Base-by-base conservation (phyloP, 805 yeast species). In the Nakazawaea anatomiae region DNA sequence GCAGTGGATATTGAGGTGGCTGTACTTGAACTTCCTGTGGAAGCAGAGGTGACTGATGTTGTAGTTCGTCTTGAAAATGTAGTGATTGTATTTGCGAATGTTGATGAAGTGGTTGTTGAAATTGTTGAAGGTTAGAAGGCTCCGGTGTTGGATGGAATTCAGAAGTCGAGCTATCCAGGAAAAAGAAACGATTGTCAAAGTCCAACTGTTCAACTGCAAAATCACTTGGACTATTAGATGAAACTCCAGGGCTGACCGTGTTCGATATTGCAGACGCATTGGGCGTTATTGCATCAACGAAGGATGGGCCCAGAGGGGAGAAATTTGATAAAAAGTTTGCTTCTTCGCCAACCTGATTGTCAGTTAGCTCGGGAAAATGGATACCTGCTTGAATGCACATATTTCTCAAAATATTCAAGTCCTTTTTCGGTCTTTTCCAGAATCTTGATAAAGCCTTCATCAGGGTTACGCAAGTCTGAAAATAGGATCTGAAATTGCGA, bases 391-490 rank as follows among this genome's bases (percentile, higher is more conserved):
- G 40, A 4, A 27, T n/a, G 30, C 44, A 18, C 30, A 51, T 18
- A 2, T 29, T 25, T 27, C 14, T 25, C 47, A 51, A 42, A 9
- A 51, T 39, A 4, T 30, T 31, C 27, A 51, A 28, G 12, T 46
- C 47, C 32, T 29, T 46, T 34, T 31, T 38, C 6, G 47, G 43
- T 11, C 53, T 38, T 42, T 51, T 51, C 53, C 53, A 51, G 25
- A 46, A 14, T 14, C 38, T 30, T 6, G 44, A 30, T 31, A 46
- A 30, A 7, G 36, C 44, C n/a, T 31, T 30, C 44, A 51, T 43
- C 47, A 46, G 50, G 4, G 14, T 18, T 2, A 51, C 7, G 27
- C 50, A 46, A 5, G 31, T 32, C 18, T 29, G 18, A 35, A 47
- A 47, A 28, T 35, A 14, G 2, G 32, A 25, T 8, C 28, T n/a